Base-by-base conservation (phyloP, 345 rosid genomes). In the Eucalyptus rudis region DNA sequence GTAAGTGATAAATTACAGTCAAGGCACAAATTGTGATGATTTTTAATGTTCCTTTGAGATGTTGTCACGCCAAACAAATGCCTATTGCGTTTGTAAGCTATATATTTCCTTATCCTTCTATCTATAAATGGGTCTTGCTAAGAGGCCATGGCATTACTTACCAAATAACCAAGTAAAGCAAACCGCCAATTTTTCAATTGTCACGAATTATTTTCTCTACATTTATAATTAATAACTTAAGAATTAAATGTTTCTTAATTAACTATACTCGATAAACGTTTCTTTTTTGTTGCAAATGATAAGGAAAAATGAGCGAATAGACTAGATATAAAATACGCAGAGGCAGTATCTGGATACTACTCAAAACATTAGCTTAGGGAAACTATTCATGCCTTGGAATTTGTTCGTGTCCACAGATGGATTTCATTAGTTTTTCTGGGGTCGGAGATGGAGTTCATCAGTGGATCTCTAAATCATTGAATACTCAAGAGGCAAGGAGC, bases 1-100 rank as follows among this genome's bases (percentile, higher is more conserved):
- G 7, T 13, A 29, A 62, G 16, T 0, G 7, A 62, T 6, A 62
- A 62, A 62, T 62, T 62, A 29, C 0, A 13, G 0, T 1, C 2
- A 16, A 31, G 7, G 11, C 31, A 16, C 40, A 31, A 1, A 31
- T 8, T 17, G 22, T 4, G 22, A 31, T 8, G 6, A 31, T 31
- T 5, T 31, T 16, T 31, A 31, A 16, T 7, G 43, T 33, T 68
- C 7, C 11, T 17, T 31, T 6, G 1, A 31, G 43, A 68, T 31
- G 20, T 68, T 4, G 4, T 68, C 79, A 4, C 8, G 79, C 12
- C 43, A 68, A 68, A 68, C 24, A 17, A 68, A 68, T 33, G 44
- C 13, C 24, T 31, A 17, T 14, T n/a, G n/a, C 3, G 3, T 66
- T 66, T 13, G 4, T 29, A 29, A n/a, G 36, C 20, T 8, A 2